phyloP scores from a whole-genome alignment of 352 stramenopile species.

The Phytophthora pinifolia region DNA sequence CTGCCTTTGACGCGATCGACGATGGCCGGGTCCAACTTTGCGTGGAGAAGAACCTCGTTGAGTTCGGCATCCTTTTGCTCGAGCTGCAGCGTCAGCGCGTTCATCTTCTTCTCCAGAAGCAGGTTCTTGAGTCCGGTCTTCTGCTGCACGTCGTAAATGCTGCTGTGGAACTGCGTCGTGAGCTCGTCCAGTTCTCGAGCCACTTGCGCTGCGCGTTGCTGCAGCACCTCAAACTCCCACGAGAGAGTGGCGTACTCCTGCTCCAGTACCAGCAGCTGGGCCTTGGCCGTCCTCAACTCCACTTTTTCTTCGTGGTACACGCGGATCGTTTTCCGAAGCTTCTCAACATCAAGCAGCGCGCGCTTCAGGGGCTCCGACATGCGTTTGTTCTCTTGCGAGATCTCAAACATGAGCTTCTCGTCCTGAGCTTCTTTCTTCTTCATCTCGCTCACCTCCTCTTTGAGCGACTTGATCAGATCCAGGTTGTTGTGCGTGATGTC shows the following conservation, averaged over 20 bases:
- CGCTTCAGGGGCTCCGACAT: conserved; percentile 95
- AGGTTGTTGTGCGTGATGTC: conserved; percentile 97
- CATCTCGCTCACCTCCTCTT: conserved; percentile 94
- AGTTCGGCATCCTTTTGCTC: conserved; percentile 93
- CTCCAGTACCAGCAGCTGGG: conserved; percentile 86
- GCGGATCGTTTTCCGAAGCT: conserved; percentile 62
- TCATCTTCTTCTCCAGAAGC: conserved; percentile 94
- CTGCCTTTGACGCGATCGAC: conserved; percentile 83
- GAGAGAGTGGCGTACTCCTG: conserved; percentile 85
- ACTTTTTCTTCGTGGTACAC: conserved; percentile 75
- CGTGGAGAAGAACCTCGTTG: conserved; percentile 90
- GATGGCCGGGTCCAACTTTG: conserved; percentile 87
- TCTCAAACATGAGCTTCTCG: conserved; percentile 94
- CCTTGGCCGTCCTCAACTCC: conserved; percentile 64
- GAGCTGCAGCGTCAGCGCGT: conserved; percentile 72
- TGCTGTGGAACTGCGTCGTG: conserved; percentile 85
- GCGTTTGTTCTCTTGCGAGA: conserved; percentile 94
- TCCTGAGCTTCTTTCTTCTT: conserved; percentile 94
- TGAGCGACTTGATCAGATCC: conserved; percentile 95
- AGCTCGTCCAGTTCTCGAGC: conserved; percentile 89
- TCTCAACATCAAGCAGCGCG: conserved; percentile 78
- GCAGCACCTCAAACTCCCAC: conserved; percentile 94
- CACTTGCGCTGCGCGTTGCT: conserved; percentile 87
- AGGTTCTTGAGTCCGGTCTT: conserved; percentile 94
- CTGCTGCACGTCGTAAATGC: conserved; percentile 93